Evolutionary conservation across 768 basidiomycete genomes (phyloP), one percentile per base, ranked within the genome.

Genomic region (Kondoa subrosea): DNA sequence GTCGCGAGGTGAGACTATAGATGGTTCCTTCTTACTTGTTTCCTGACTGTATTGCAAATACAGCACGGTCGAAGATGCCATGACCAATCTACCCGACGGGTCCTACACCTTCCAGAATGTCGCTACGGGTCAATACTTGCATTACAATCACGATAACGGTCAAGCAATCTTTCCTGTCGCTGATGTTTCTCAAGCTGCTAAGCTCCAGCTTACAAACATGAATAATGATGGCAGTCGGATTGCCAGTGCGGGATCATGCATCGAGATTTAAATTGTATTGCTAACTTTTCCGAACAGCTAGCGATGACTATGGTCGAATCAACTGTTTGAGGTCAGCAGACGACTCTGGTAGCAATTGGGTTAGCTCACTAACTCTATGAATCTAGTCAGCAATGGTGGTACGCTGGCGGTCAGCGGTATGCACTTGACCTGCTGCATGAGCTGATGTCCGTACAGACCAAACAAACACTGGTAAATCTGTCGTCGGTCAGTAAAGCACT

Each of bases 71-170:
- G 14, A 32, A 32, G 16, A 27, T 32, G 16, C 30, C 12, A 32
- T 33, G 27, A 16, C 34, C 27, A 32, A 27, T 12, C 16, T 63
- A 8, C 61, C 61, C 2, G 30, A 27, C 34, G 61, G 61, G 29
- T 3, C 30, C 14, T 33, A 32, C 61, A 63, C 29, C 61, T 31
- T 63, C 29, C 61, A 63, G 29, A 63, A 63, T n/a, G 29, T 63
- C 4, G 61, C 16, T 3, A 63, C 61, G n/a, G 61, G 61, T 16
- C 29, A 63, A 3, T 27, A 31, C 29, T 8, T 63, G 27, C 14
- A 27, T 31, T 63, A 63, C 61, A 63, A 32, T 32, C 21, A 63
- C 29, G 61, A 63, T 32, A 63, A 63, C n/a, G 61, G 61, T 16
- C 61, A 32, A 32, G 29, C 27, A 4, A 17, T 27, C 29, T 30